These are phyloP conservation scores for Anthostomella pinea DNA, from an alignment of 2,329 filamentous ascomycete genomes.

Conservation along the genomic window DNA sequence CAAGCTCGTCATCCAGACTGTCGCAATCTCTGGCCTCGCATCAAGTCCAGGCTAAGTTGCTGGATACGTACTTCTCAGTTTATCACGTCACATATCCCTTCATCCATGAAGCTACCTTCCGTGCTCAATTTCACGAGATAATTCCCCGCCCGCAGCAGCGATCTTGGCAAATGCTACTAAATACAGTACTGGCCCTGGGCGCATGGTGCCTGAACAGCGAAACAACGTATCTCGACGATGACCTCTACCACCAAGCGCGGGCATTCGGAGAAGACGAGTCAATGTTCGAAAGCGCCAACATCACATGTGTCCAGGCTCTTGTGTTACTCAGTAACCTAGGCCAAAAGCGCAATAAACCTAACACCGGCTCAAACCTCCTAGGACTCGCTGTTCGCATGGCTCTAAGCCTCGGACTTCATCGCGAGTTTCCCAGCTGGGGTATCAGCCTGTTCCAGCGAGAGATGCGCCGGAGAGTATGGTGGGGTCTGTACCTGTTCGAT, in stretches of 20 bases:
- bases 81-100: constrained; percentile 45
- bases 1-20: constrained; percentile 3
- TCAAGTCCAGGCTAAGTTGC: neutral
- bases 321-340: constrained; percentile 31
- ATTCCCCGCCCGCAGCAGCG: constrained; percentile 13
- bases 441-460: constrained; percentile 28
- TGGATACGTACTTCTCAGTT: constrained; percentile 41
- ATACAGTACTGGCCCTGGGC: constrained; percentile 17
- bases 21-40: neutral
- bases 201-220: constrained; percentile 7
- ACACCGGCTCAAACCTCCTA: constrained; percentile 49
- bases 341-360: constrained; percentile 49
- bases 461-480: constrained; percentile 37
- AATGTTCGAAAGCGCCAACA: constrained; percentile 31
- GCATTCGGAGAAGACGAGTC: constrained; percentile 11
- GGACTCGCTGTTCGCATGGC: constrained; percentile 48
- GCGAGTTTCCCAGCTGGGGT: constrained; percentile 37
- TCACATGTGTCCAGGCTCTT: constrained; percentile 33
- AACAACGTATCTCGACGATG: constrained; percentile 4
- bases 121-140: constrained; percentile 14
- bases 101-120: constrained; percentile 33
- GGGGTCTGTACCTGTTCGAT: constrained; percentile 41
- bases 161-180: constrained; percentile 16
- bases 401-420: constrained; percentile 47
- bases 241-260: constrained; percentile 11